phyloP scores from a whole-genome alignment of 352 stramenopile species.

The Discostella stelligera region DNA sequence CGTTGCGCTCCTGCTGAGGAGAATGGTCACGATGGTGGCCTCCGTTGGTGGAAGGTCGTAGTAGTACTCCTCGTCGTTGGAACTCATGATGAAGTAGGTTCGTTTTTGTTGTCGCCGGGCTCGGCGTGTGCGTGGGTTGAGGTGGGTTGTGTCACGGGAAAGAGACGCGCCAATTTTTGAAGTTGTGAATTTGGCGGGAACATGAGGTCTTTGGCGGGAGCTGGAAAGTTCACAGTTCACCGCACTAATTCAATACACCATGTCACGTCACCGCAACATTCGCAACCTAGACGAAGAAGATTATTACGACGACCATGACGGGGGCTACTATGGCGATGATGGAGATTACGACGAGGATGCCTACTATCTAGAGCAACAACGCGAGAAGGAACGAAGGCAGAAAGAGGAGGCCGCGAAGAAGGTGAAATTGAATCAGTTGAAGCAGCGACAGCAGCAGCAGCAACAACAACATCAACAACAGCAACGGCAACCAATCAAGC shows the following conservation, averaged over 20 bases:
- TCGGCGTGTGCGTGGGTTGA: not conserved
- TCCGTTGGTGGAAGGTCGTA: slow-evolving; percentile 10
- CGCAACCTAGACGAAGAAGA: slow-evolving; percentile 77
- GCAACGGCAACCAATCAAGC: not conserved
- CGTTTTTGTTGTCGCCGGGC: not conserved
- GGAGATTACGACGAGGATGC: slow-evolving; percentile 53
- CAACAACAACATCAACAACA: slow-evolving; percentile 22
- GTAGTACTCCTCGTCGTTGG: slow-evolving; percentile 9
- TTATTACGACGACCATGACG: slow-evolving; percentile 68
- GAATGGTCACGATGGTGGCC: slow-evolving; percentile 21
- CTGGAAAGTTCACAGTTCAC: too few relatives aligned
- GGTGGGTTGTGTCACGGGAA: not conserved
- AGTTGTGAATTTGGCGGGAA: not conserved
- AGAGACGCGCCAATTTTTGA: not conserved
- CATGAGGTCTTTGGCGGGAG: too few relatives aligned
- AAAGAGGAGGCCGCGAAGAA: slow-evolving; percentile 47
- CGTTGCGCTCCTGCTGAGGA: slow-evolving; percentile 26
- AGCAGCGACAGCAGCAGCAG: slow-evolving; percentile 42
- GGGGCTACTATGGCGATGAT: slow-evolving; percentile 51
- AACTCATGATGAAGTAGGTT: not conserved
- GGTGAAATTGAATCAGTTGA: slow-evolving; percentile 45
- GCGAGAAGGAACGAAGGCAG: slow-evolving; percentile 39
- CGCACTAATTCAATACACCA: slow-evolving; percentile 14
- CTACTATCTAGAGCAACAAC: slow-evolving; percentile 51
- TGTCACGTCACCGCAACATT: slow-evolving; percentile 78